phyloP scores from a whole-genome alignment of 176 grass and related monocot species.

The Bromus sterilis region DNA sequence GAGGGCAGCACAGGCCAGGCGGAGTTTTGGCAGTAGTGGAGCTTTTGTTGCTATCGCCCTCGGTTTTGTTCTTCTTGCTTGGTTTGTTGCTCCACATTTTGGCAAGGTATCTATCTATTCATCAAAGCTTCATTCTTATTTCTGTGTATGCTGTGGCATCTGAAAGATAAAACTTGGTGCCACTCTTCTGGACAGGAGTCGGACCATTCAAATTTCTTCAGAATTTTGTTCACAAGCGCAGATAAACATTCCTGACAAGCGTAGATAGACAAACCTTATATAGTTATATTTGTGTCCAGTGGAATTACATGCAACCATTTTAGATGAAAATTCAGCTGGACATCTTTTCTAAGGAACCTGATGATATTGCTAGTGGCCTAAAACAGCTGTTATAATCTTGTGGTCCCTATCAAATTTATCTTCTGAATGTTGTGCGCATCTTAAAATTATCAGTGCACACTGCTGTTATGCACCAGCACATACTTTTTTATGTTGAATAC shows the following conservation, averaged over 20 bases:
- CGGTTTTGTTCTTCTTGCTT: slow-evolving; percentile 52
- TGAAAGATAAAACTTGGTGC: neutral
- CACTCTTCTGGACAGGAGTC: neutral
- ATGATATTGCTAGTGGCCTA: neutral
- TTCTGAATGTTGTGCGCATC: neutral
- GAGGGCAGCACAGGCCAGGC: slow-evolving; percentile 24
- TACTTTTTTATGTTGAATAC: neutral
- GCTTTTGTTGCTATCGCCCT: slow-evolving; percentile 62
- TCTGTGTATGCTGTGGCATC: neutral
- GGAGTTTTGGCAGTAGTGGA: slow-evolving; percentile 59
- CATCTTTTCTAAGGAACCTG: neutral
- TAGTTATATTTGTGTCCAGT: neutral
- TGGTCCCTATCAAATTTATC: neutral
- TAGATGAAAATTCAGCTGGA: neutral
- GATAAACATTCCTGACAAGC: neutral
- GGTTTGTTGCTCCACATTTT: slow-evolving; percentile 79
- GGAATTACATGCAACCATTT: neutral
- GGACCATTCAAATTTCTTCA: neutral
- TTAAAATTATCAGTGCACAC: neutral
- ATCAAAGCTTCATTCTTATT: neutral
- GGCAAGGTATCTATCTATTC: slow-evolving; percentile 46
- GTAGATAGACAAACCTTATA: neutral
- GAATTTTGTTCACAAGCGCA: neutral
- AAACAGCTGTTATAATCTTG: neutral
- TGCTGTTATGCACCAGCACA: neutral